Percentiles rank a stretch among this genome's conserved stretches.
These are phyloP conservation scores for Endoconidiophora laricicola DNA, from an alignment of 2,329 filamentous ascomycete species.

Conservation along the genomic window DNA sequence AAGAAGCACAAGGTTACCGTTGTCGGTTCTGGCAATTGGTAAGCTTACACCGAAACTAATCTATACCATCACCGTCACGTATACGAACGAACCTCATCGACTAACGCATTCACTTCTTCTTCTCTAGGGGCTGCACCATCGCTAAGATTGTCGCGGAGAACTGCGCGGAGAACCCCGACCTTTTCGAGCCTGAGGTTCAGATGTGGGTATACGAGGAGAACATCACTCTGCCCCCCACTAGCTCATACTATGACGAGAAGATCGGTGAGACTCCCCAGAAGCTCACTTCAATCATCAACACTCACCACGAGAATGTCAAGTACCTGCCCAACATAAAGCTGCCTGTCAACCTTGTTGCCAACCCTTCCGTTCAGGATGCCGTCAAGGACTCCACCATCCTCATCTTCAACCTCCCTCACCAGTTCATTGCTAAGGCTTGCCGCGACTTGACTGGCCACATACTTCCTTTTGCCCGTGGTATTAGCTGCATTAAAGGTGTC, in stretches of 20 bases:
- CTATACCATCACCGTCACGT: background rate
- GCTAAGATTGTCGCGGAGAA: conserved; percentile 95
- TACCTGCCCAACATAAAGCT: conserved; percentile 83
- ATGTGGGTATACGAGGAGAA: conserved; percentile 99
- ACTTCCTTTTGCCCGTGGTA: conserved; percentile 76
- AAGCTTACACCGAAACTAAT: conserved; percentile 17
- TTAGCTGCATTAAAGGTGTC: conserved; percentile 97
- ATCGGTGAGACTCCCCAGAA: conserved; percentile 57
- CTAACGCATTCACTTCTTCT: conserved; percentile 2
- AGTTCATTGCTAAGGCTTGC: conserved; percentile 83
- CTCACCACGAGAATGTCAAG: conserved; percentile 88
- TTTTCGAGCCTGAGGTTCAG: conserved; percentile 81
- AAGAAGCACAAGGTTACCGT: conserved; percentile 88
- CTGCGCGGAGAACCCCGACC: conserved; percentile 53
- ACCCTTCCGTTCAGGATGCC: conserved; percentile 62
- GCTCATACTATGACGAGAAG: conserved; percentile 52
- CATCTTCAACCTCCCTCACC: conserved; percentile 91
- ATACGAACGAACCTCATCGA: conserved; percentile 6
- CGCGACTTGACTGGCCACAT: conserved; percentile 75
- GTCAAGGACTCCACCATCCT: conserved; percentile 76
- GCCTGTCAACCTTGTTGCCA: conserved; percentile 68
- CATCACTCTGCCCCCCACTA: conserved; percentile 54
- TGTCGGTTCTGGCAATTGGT: conserved; percentile 95
- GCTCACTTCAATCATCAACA: conserved; percentile 83
- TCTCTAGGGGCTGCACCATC: conserved; percentile 79